A percentile compares a stretch with the other conserved stretches of the same genome.
Evolutionary conservation across 169 alveolate genomes (phyloP).

Genomic region (Neospora caninum): DNA sequence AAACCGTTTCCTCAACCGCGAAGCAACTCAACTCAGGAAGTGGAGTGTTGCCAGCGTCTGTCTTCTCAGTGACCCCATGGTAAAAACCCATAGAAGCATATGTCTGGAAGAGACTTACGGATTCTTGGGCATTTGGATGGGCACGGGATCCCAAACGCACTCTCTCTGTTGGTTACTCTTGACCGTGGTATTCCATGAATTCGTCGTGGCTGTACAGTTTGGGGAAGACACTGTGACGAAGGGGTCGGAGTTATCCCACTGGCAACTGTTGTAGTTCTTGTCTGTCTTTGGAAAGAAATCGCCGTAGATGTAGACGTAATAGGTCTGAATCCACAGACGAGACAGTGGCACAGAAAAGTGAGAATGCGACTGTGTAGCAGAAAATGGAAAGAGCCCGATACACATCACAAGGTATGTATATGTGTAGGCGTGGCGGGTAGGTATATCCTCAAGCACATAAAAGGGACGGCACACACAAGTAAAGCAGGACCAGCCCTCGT

Average conservation of each 20-base stretch:
- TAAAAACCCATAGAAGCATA: no score
- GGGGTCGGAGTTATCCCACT: conserved; percentile 66
- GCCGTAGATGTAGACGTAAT: conserved; percentile 54
- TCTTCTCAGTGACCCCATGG: no score
- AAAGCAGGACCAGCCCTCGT: background rate
- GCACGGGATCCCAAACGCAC: conserved; percentile 55
- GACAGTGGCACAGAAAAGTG: background rate
- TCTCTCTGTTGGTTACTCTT: conserved; percentile 61
- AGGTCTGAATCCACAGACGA: conserved; percentile 14
- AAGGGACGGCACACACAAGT: background rate
- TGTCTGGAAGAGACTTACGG: conserved; percentile 39
- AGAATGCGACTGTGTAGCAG: background rate
- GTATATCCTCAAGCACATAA: no score
- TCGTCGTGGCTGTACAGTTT: background rate
- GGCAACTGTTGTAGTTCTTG: conserved; percentile 47
- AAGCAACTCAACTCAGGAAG: no score
- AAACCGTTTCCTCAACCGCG: no score
- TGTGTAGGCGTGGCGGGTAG: no score
- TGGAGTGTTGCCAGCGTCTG: no score
- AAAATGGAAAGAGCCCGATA: background rate
- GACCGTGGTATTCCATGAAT: conserved; percentile 50
- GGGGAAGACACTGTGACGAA: conserved; percentile 35
- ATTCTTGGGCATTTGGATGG: conserved; percentile 45
- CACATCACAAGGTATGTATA: background rate
- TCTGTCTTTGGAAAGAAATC: conserved; percentile 61